These are phyloP conservation scores for Ustilago sp. DNA, from an alignment of 1,284 basidiomycete species.

Conservation along the genomic window DNA sequence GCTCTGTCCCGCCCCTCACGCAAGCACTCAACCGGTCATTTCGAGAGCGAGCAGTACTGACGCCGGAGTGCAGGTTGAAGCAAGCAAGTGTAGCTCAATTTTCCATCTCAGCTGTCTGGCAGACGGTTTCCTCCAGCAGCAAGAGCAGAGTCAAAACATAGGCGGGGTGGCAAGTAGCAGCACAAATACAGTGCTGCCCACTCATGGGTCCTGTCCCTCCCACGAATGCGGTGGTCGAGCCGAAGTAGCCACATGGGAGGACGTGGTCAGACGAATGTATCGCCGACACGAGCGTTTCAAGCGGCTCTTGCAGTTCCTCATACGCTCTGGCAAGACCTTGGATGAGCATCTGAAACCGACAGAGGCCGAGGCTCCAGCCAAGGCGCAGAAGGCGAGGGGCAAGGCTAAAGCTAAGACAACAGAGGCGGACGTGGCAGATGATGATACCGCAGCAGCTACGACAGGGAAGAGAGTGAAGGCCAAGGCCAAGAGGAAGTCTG, in stretches of 20 bases:
- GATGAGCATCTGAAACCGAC: conserved; percentile 22
- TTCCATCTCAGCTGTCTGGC: conserved; percentile 81
- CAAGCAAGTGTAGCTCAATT: conserved; percentile 72
- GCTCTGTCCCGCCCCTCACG: conserved; percentile 28
- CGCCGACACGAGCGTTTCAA: conserved; percentile 49
- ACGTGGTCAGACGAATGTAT: conserved; percentile 51
- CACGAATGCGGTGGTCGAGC: not conserved
- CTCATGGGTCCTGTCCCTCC: conserved; percentile 46
- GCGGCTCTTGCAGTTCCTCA: conserved; percentile 29
- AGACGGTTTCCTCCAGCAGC: conserved; percentile 73
- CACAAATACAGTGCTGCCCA: conserved; percentile 42
- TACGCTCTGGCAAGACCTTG: conserved; percentile 20
- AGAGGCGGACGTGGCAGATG: not conserved
- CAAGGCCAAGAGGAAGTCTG: conserved; percentile 15
- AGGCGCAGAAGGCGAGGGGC: conserved; percentile 4
- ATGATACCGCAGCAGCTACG: not conserved
- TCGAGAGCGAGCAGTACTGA: not conserved
- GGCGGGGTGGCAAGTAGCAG: not conserved
- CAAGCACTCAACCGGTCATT: not conserved
- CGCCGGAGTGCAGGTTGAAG: not conserved
- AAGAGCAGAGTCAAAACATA: not conserved
- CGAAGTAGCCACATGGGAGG: conserved; percentile 38
- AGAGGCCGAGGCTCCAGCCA: not conserved
- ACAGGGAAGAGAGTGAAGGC: conserved; percentile 9
- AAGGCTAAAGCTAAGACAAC: conserved; percentile 10